A percentile compares a stretch with the other conserved stretches of the same genome.
These are phyloP conservation scores for Adansonia madagascariensis DNA, from an alignment of 441 rosid genomes.

Conservation along the genomic window DNA sequence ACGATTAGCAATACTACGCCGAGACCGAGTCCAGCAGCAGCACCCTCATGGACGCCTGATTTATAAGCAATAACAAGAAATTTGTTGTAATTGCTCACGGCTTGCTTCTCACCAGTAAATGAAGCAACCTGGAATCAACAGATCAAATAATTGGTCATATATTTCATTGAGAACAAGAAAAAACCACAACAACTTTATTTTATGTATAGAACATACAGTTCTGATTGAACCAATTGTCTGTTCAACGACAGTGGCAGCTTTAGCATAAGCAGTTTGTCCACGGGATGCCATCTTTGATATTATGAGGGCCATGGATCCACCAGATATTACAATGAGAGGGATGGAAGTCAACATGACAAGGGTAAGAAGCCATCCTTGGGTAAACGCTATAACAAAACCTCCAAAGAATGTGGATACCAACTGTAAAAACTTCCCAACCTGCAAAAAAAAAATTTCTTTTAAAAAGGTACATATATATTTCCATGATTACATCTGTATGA, in stretches of 20 bases:
- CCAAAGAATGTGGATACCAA: constrained; percentile 66
- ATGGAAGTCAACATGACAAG: constrained; percentile 64
- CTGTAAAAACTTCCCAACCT: constrained; percentile 85
- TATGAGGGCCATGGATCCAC: constrained; percentile 50
- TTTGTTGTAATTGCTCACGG: constrained; percentile 53
- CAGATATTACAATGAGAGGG: constrained; percentile 68
- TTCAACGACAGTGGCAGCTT: constrained; percentile 69
- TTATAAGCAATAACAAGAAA: constrained; percentile 59
- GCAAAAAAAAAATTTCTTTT: neutral
- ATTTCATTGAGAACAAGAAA: neutral
- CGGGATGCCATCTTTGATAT: constrained; percentile 57
- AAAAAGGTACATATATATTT: neutral
- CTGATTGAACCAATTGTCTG: constrained; percentile 84
- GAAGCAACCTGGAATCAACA: constrained; percentile 68
- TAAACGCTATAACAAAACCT: constrained; percentile 69
- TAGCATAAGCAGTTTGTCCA: constrained; percentile 72
- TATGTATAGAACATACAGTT: constrained; percentile 51
- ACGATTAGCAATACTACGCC: constrained; percentile 48
- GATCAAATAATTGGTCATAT: neutral
- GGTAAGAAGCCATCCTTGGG: constrained; percentile 80
- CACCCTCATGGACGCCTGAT: constrained; percentile 66
- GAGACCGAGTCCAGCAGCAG: constrained; percentile 63
- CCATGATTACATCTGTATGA: neutral
- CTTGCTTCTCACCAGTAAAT: constrained; percentile 76
- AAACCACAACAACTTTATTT: neutral